Evolutionary conservation across 371 early-diverging fungal species (phyloP).

Genomic region (Apophysomyces trapeziformis): DNA sequence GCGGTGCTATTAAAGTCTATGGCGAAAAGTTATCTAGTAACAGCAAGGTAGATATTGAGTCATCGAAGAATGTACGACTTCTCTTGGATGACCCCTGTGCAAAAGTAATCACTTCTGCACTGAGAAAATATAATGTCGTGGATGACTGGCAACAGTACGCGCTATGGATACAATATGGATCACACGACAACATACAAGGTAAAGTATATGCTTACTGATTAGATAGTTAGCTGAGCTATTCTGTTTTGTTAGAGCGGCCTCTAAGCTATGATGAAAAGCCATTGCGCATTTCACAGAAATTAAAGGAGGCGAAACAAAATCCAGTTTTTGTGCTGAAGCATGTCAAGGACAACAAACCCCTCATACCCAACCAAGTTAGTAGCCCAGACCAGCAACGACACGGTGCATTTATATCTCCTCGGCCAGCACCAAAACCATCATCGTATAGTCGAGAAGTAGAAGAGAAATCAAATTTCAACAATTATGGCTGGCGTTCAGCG

Average conservation of each 20-base stretch:
- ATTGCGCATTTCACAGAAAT: constrained; percentile 74
- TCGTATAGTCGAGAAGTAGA: constrained; percentile 10
- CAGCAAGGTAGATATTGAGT: constrained; percentile 69
- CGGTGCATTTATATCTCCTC: constrained; percentile 29
- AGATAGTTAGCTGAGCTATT: neutral
- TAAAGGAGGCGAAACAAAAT: constrained; percentile 76
- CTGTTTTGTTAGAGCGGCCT: constrained; percentile 62
- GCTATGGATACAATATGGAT: constrained; percentile 75
- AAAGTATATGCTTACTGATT: constrained; percentile 20
- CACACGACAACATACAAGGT: constrained; percentile 50
- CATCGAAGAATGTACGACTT: constrained; percentile 88
- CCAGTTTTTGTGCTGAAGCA: constrained; percentile 83
- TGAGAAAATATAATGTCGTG: constrained; percentile 90
- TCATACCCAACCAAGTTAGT: constrained; percentile 28
- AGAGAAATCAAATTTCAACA: constrained; percentile 11
- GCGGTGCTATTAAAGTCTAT: constrained; percentile 79
- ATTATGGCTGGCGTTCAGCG: neutral
- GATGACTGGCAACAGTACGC: constrained; percentile 91
- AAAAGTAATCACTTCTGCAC: constrained; percentile 83
- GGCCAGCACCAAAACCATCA: constrained; percentile 30
- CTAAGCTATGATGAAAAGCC: constrained; percentile 86
- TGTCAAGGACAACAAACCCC: constrained; percentile 66
- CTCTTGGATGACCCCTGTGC: constrained; percentile 83
- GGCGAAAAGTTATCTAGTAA: constrained; percentile 62
- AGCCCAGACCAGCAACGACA: constrained; percentile 14